Conservation (phyloP, 2,329 filamentous ascomycete species). For the Neofusicoccum kwambonambiense region DNA sequence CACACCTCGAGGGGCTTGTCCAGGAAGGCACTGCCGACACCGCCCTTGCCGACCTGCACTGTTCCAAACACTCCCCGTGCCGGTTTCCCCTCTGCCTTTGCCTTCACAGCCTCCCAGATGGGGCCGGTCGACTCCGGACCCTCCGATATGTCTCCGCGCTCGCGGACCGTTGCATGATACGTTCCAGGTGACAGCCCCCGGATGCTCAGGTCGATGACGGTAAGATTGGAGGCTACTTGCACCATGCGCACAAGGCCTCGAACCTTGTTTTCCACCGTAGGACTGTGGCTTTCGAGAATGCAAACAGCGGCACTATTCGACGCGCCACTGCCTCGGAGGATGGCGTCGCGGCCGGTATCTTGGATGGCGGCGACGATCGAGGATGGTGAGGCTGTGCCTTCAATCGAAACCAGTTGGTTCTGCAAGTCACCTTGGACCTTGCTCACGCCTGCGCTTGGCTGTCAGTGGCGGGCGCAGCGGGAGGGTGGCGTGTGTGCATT, state of each 20-base stretch:
- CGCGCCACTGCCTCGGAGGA: conserved; percentile 82
- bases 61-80: conserved; percentile 68
- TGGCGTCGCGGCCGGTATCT: conserved; percentile 86
- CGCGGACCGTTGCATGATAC: conserved; percentile 81
- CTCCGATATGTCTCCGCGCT: conserved; percentile 80
- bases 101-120: conserved; percentile 66
- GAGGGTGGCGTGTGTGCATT: conserved; percentile 5
- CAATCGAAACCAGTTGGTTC: conserved; percentile 78
- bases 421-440: conserved; percentile 80
- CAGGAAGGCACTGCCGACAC: conserved; percentile 76
- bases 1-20: conserved; percentile 83
- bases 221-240: conserved; percentile 75
- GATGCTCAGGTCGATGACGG: conserved; percentile 83
- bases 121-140: conserved; percentile 81
- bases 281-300: conserved; percentile 84
- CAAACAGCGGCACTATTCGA: conserved; percentile 90
- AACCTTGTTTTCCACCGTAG: conserved; percentile 63
- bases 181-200: conserved; percentile 76
- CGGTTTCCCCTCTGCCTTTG: conserved; percentile 36
- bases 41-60: conserved; percentile 71
- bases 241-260: conserved; percentile 91
- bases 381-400: conserved; percentile 89
- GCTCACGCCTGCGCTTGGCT: conserved; percentile 61
- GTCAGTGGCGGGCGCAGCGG: not conserved
- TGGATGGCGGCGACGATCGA: conserved; percentile 87